Evolutionary conservation across 1,139 yeast genomes (phyloP).

Genomic region (Sugiyamaella xylanicola): DNA sequence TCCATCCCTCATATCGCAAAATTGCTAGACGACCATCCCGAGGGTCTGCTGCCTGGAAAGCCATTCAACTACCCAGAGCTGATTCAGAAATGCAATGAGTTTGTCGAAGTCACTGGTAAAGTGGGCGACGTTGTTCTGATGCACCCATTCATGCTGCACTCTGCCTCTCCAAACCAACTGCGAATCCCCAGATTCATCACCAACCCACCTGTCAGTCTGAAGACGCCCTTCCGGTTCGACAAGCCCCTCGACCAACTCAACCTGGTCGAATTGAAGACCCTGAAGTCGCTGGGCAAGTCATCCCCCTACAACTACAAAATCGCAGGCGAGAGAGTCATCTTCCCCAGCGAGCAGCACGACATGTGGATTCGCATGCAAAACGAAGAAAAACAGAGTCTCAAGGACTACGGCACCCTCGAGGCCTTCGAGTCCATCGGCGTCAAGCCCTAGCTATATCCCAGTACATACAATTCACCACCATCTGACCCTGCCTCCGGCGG

Average conservation of each 20-base stretch:
- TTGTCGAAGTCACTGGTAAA: conserved; percentile 22
- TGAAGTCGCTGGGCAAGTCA: conserved; percentile 16
- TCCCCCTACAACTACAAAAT: conserved; percentile 17
- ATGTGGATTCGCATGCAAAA: conserved; percentile 22
- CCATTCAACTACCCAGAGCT: conserved; percentile 14
- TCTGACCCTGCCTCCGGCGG: background rate
- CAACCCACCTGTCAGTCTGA: conserved; percentile 24
- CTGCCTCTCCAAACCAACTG: conserved; percentile 20
- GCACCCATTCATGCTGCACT: conserved; percentile 26
- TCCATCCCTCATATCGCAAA: conserved; percentile 22
- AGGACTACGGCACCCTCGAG: conserved; percentile 20
- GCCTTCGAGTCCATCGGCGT: conserved; percentile 16
- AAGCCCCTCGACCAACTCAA: conserved; percentile 17
- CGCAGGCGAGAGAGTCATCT: conserved; percentile 19
- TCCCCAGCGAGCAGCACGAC: conserved; percentile 24
- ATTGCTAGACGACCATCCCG: conserved; percentile 21
- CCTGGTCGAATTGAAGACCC: conserved; percentile 22
- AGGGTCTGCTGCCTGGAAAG: conserved; percentile 21
- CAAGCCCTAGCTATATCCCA: conserved; percentile 1
- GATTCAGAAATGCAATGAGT: conserved; percentile 18
- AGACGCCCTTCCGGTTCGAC: conserved; percentile 21
- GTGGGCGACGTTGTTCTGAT: conserved; percentile 24
- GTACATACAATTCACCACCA: too few relatives aligned
- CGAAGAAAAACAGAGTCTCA: conserved; percentile 22
- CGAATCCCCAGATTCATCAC: conserved; percentile 24